phyloP scores from a whole-genome alignment of 305 asterid species.

The Fraxinus latifolia region DNA sequence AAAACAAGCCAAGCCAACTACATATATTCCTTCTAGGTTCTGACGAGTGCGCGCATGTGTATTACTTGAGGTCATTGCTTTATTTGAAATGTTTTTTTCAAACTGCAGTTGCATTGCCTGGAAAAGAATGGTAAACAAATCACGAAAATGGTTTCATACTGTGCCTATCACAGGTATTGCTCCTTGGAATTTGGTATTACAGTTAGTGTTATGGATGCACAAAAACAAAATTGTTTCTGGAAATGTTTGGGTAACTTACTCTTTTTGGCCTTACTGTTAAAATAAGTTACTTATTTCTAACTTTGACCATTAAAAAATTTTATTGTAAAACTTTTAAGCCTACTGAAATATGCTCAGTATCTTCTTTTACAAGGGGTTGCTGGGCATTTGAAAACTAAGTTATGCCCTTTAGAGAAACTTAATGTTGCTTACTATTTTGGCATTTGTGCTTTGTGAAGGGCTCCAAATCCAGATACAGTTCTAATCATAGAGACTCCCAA shows the following conservation, averaged over 20 bases:
- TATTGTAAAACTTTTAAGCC: not conserved
- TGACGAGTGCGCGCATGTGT: not conserved
- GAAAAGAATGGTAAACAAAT: slow-evolving; percentile 92
- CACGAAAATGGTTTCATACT: slow-evolving; percentile 91
- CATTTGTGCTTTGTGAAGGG: slow-evolving; percentile 42
- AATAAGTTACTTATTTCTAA: not conserved
- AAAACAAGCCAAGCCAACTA: not conserved
- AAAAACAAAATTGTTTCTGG: not conserved
- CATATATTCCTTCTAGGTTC: not conserved
- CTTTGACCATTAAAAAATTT: not conserved
- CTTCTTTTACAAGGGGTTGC: not conserved
- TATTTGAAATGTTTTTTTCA: slow-evolving; percentile 13
- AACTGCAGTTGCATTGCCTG: slow-evolving; percentile 86
- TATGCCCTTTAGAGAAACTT: slow-evolving; percentile 4
- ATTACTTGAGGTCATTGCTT: slow-evolving; percentile 23
- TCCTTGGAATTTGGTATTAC: not conserved
- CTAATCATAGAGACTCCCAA: slow-evolving; percentile 84
- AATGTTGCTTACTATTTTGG: slow-evolving; percentile 11
- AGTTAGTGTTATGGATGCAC: not conserved
- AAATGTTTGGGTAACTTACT: not conserved
- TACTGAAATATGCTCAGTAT: not conserved
- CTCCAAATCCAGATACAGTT: slow-evolving; percentile 93
- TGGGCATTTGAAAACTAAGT: not conserved
- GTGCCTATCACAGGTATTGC: slow-evolving; percentile 90
- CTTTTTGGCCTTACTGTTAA: not conserved